phyloP scores from a whole-genome alignment of 768 basidiomycete genomes.

The Lactifluus piperatus region DNA sequence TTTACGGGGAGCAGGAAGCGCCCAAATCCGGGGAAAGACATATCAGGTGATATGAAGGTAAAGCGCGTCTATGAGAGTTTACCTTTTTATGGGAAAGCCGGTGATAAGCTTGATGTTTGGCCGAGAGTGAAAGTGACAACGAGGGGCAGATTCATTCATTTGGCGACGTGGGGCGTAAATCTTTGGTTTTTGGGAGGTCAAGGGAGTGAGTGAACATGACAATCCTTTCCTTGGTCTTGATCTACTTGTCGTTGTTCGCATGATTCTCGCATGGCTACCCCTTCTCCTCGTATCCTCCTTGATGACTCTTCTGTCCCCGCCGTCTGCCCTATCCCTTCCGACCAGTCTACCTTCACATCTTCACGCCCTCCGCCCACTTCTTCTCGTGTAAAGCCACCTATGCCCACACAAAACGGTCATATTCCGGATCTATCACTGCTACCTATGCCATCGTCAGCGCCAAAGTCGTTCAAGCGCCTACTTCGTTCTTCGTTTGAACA shows the following conservation, averaged over 20 bases:
- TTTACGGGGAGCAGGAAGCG: neutral
- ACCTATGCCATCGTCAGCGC: constrained; percentile 26
- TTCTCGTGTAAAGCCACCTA: neutral
- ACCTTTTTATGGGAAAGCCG: neutral
- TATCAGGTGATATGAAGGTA: neutral
- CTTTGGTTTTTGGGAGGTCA: too few relatives aligned
- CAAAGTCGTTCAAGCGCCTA: constrained; percentile 53
- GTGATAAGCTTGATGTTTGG: too few relatives aligned
- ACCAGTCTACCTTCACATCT: constrained; percentile 29
- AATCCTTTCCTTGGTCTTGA: neutral
- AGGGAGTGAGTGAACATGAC: too few relatives aligned
- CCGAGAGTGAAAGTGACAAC: too few relatives aligned
- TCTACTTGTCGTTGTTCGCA: constrained; percentile 1
- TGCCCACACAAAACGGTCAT: too few relatives aligned
- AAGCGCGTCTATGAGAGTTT: too few relatives aligned
- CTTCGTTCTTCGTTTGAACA: constrained; percentile 58
- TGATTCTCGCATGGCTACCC: constrained; percentile 37
- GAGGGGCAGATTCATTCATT: too few relatives aligned
- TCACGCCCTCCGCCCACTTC: constrained; percentile 27
- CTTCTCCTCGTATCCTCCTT: constrained; percentile 27
- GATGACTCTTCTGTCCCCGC: neutral
- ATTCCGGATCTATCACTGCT: constrained; percentile 22
- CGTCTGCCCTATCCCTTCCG: neutral
- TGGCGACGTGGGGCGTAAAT: too few relatives aligned
- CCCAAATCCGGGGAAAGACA: neutral